Evolutionary conservation across 2,329 filamentous ascomycete genomes (phyloP).

Genomic region (Xylariaceae sp.): DNA sequence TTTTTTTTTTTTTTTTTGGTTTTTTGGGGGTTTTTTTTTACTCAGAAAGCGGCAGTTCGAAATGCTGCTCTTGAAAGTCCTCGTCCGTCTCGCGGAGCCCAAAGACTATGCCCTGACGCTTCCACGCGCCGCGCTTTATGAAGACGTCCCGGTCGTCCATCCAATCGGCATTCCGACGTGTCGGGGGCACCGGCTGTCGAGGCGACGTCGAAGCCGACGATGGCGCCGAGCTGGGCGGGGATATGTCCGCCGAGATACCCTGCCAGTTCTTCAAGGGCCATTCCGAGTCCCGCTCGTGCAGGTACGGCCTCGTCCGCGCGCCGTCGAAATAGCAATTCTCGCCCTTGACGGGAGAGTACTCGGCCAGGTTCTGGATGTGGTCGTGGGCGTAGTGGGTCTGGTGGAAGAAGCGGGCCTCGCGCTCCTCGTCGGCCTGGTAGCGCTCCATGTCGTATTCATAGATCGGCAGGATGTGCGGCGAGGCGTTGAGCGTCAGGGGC

Average conservation of each 20-base stretch:
- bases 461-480: constrained; percentile 24
- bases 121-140: constrained; percentile 32
- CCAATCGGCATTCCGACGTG: constrained; percentile 26
- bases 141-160: constrained; percentile 27
- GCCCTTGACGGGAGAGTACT: constrained; percentile 27
- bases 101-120: constrained; percentile 33
- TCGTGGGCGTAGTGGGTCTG: constrained; percentile 21
- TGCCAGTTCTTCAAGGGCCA: constrained; percentile 35
- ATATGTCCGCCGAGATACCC: constrained; percentile 25
- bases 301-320: constrained; percentile 23
- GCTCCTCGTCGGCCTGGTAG: constrained; percentile 25
- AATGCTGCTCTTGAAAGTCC: constrained; percentile 27
- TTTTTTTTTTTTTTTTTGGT: too few relatives aligned
- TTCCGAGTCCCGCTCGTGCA: constrained; percentile 28
- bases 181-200: constrained; percentile 14
- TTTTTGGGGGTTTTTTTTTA: too few relatives aligned
- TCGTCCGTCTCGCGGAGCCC: constrained; percentile 25
- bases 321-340: constrained; percentile 26
- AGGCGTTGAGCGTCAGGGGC: constrained; percentile 29
- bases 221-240: constrained; percentile 17
- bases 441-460: constrained; percentile 24
- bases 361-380: constrained; percentile 23
- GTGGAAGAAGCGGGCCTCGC: constrained; percentile 25
- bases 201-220: constrained; percentile 20
- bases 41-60: constrained; percentile 24